Evolutionary conservation across 2,329 filamentous ascomycete species (phyloP), one percentile per base, ranked within the genome.

Genomic region (Alternaria dauci): DNA sequence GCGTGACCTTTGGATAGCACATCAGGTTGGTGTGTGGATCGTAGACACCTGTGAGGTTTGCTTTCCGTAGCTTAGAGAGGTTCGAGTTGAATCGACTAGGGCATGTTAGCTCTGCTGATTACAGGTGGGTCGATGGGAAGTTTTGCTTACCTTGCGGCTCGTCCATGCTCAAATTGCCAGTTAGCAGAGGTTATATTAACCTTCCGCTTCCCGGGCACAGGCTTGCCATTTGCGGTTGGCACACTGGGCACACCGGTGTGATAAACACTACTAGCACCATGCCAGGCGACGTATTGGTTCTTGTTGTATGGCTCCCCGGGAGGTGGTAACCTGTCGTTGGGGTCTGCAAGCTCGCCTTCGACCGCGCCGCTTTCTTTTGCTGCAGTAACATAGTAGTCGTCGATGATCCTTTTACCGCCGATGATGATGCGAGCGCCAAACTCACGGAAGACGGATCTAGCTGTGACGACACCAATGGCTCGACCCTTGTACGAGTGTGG

Each of bases 241-340:
- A 92, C 88, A 23, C 90, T 89, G 1, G 93, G 92, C 1, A 86
- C 87, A 58, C 89, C 89, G 12, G 91, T 93, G 76, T 98, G 93
- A 77, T 99, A 99, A 25, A 99, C 95, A 39, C 92, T 90, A 77
- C 94, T 98, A 48, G 95, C 95, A 51, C 95, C 95, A 77, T 97
- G 94, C 95, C 95, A 99, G 28, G 95, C 95, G 28, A 99, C 95
- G 75, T 97, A 99, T 78, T 97, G 94, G 76, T 99, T 99, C 81
- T 94, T 93, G 84, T 99, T 97, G 84, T 99, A 99, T n/a, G 89
- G 85, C 76, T 96, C 91, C 39, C 90, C 91, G n/a, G 85, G 83
- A 8, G 86, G 86, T 26, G 93, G 87, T 42, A 94, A 86, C 61
- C 85, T 86, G 78, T 99, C 95, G 61, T 93, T 90, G 0, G 94